Evolutionary conservation across 2,329 filamentous ascomycete species (phyloP).

Genomic region (Lachnellula cervina): DNA sequence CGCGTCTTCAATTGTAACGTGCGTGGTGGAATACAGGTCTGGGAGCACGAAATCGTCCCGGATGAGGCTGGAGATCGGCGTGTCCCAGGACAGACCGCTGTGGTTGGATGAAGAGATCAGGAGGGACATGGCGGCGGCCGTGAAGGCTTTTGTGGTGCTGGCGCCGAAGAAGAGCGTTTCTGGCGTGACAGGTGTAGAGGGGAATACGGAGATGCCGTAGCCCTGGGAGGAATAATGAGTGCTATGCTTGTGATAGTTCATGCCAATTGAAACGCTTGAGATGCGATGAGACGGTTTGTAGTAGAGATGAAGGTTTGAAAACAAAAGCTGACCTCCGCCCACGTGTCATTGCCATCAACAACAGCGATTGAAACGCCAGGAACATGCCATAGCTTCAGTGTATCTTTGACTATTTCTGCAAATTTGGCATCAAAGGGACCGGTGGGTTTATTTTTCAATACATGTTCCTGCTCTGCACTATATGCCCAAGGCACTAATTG

Average conservation of each 20-base stretch:
- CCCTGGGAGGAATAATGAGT: conserved; percentile 27
- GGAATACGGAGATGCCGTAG: conserved; percentile 35
- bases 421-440: conserved; percentile 20
- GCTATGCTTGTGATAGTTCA: not conserved
- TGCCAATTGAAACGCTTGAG: not conserved
- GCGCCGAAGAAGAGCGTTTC: conserved; percentile 51
- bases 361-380: conserved; percentile 46
- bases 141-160: conserved; percentile 53
- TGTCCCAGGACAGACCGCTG: conserved; percentile 41
- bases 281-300: conserved; percentile 3
- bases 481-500: not conserved
- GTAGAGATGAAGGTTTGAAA: not conserved
- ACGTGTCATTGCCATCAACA: conserved; percentile 40
- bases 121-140: conserved; percentile 44
- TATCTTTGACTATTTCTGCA: conserved; percentile 23
- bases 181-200: conserved; percentile 36
- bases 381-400: conserved; percentile 40
- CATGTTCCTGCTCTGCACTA: conserved; percentile 5
- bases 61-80: conserved; percentile 43
- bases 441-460: conserved; percentile 1
- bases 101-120: conserved; percentile 37
- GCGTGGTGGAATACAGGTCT: conserved; percentile 41
- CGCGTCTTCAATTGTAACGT: conserved; percentile 51
- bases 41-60: conserved; percentile 48
- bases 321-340: conserved; percentile 34